Evolutionary conservation across 495 filamentous ascomycete genomes (phyloP).

Genomic region (Talaromyces borbonicus): DNA sequence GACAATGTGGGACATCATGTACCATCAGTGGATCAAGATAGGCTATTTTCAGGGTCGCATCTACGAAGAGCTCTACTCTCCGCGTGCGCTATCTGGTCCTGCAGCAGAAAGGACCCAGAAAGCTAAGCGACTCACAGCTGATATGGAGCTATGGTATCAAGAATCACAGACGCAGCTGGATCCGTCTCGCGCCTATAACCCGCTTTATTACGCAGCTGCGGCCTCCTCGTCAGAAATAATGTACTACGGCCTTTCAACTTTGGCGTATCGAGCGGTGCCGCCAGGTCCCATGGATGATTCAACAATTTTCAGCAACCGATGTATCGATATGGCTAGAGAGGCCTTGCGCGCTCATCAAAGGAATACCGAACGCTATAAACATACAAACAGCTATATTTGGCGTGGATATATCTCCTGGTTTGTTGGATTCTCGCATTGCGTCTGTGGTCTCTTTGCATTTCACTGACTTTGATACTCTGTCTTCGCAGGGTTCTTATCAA

Average conservation of each 20-base stretch:
- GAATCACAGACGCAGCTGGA: conserved; percentile 2
- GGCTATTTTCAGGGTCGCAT: conserved; percentile 46
- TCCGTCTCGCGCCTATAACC: conserved; percentile 5
- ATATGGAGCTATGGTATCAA: conserved; percentile 19
- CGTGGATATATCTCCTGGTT: conserved; percentile 57
- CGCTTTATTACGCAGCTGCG: conserved; percentile 15
- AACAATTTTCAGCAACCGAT: conserved; percentile 47
- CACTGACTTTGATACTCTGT: neutral
- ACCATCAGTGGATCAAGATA: conserved; percentile 39
- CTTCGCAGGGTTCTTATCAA: conserved; percentile 51
- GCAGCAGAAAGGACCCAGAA: conserved; percentile 31
- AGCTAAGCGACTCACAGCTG: conserved; percentile 23
- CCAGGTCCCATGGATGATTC: conserved; percentile 23
- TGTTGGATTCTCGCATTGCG: conserved; percentile 6
- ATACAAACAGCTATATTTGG: conserved; percentile 32
- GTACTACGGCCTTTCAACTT: conserved; percentile 25
- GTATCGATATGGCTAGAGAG: conserved; percentile 47
- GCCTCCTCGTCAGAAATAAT: conserved; percentile 29
- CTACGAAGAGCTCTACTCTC: conserved; percentile 53
- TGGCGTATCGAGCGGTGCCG: conserved; percentile 56
- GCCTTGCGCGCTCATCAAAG: conserved; percentile 45
- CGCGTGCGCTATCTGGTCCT: conserved; percentile 41
- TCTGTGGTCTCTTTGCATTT: conserved; percentile 4
- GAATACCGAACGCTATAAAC: conserved; percentile 38
- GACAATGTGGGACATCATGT: conserved; percentile 19